These are phyloP conservation scores for Ilex asprella DNA, from an alignment of 257 asterid genomes.

Conservation along the genomic window DNA sequence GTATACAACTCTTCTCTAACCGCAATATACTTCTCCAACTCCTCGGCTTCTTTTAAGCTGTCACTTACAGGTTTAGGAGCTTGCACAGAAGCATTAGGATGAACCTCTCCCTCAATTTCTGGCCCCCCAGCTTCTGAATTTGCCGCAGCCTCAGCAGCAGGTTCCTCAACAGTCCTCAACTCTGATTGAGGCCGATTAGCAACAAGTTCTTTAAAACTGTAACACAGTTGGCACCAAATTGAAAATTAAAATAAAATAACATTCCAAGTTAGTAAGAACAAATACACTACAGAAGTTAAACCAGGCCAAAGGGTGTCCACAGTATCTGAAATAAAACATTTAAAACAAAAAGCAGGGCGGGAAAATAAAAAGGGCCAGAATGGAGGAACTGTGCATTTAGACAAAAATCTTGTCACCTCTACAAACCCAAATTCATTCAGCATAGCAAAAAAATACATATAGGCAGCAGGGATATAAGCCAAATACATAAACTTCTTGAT, in stretches of 20 bases:
- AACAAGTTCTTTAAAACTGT: conserved; percentile 92
- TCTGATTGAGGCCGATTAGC: conserved; percentile 87
- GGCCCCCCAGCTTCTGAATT: conserved; percentile 38
- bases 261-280: neutral
- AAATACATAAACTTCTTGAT: no score
- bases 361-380: no score
- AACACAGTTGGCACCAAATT: conserved; percentile 11
- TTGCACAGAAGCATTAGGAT: conserved; percentile 47
- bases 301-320: no score
- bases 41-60: conserved; percentile 92
- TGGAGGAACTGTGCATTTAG: no score
- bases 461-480: no score
- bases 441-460: no score
- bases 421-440: no score
- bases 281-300: no score
- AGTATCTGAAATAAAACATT: no score
- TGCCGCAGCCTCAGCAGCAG: conserved; percentile 35
- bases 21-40: conserved; percentile 91
- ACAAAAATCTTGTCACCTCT: no score
- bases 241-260: conserved; percentile 10
- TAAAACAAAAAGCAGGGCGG: no score
- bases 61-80: conserved; percentile 52
- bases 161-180: conserved; percentile 77
- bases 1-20: conserved; percentile 81
- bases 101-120: conserved; percentile 65